A percentile compares a stretch with the other conserved stretches of the same genome.
Evolutionary conservation across 441 rosid species (phyloP).

Genomic region (Adansonia rubrostipa): DNA sequence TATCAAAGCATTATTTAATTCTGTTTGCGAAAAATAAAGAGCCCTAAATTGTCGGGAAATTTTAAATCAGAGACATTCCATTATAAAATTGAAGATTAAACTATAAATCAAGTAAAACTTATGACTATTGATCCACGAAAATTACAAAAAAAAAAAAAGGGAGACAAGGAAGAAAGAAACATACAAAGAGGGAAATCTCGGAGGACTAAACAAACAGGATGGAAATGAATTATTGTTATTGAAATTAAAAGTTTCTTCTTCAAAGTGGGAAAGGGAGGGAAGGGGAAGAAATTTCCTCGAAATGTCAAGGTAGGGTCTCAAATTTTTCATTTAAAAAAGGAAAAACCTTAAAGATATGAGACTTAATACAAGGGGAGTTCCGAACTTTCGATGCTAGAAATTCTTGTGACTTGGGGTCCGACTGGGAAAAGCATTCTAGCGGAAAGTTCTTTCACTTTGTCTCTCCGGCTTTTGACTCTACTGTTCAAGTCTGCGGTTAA

Average conservation of each 20-base stretch:
- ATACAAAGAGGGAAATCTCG: slow-evolving; percentile 12
- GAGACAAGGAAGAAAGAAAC: neutral
- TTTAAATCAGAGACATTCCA: neutral
- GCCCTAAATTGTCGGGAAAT: neutral
- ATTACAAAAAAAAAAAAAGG: neutral
- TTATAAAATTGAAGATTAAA: neutral
- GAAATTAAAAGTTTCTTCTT: neutral
- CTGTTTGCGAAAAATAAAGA: neutral
- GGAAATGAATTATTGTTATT: neutral
- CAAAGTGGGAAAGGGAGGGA: slow-evolving; percentile 7
- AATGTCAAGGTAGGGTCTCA: slow-evolving; percentile 18
- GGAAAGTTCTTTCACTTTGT: neutral
- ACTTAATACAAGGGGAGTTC: no score
- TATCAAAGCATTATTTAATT: neutral
- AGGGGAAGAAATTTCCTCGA: slow-evolving; percentile 41
- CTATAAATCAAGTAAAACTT: neutral
- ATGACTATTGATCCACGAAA: neutral
- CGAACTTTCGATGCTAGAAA: neutral
- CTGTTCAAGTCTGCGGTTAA: no score
- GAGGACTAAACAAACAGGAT: neutral
- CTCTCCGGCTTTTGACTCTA: no score
- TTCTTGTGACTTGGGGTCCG: slow-evolving; percentile 26
- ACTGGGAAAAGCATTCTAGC: neutral
- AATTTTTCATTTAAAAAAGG: neutral
- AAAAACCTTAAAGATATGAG: no score